Percentiles rank a stretch among this genome's conserved stretches.
Evolutionary conservation across 2,329 filamentous ascomycete genomes (phyloP).

Genomic region (Epichloe gansuensis): DNA sequence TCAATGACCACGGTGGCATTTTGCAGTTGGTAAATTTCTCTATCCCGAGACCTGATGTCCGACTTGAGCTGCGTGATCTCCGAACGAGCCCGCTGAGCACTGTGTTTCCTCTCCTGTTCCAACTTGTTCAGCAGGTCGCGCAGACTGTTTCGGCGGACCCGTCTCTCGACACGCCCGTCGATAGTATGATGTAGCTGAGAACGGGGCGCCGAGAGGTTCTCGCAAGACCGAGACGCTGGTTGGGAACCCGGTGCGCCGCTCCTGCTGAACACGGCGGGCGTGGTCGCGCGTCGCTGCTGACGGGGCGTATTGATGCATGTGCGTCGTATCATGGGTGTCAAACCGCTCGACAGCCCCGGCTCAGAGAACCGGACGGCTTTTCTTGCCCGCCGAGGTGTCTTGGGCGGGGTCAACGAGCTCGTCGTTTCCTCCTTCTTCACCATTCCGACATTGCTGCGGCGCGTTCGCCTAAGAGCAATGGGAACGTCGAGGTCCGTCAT

Average conservation of each 20-base stretch:
- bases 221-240: conserved; percentile 16
- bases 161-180: conserved; percentile 44
- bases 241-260: conserved; percentile 6
- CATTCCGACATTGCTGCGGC: conserved; percentile 29
- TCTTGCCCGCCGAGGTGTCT: conserved; percentile 23
- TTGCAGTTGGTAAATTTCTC: conserved; percentile 40
- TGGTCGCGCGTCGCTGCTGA: conserved; percentile 32
- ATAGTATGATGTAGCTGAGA: conserved; percentile 39
- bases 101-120: conserved; percentile 31
- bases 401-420: conserved; percentile 9
- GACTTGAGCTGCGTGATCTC: conserved; percentile 38
- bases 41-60: conserved; percentile 37
- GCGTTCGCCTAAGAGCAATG: conserved; percentile 42
- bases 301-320: conserved; percentile 30
- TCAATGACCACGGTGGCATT: conserved; percentile 39
- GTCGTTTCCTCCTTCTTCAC: conserved; percentile 12
- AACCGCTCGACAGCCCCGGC: conserved; percentile 39
- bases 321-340: conserved; percentile 47
- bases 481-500: conserved; percentile 35
- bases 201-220: conserved; percentile 15
- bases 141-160: conserved; percentile 42
- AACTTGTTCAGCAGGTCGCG: conserved; percentile 47
- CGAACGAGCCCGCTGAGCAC: conserved; percentile 24
- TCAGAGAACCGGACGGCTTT: conserved; percentile 49
- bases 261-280: conserved; percentile 18